These are phyloP conservation scores for Shiraia bambusicola DNA, from an alignment of 2,329 filamentous ascomycete genomes.

Conservation along the genomic window DNA sequence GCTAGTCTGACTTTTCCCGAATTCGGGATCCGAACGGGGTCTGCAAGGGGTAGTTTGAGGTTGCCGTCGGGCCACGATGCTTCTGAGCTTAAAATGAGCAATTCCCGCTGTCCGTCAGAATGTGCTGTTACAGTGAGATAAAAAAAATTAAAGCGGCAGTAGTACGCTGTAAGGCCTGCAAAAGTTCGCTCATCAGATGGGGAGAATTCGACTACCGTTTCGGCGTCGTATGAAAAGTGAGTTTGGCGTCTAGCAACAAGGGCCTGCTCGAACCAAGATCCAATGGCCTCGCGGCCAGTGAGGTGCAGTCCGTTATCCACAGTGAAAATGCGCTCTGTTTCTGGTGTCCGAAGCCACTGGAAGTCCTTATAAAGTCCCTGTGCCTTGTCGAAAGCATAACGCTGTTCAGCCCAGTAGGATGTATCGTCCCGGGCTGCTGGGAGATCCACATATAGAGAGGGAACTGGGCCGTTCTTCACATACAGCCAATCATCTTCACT, in stretches of 20 bases:
- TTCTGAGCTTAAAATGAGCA: slow-evolving; percentile 60
- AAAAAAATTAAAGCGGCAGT: slow-evolving; percentile 66
- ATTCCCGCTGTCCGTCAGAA: slow-evolving; percentile 58
- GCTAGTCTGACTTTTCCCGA: slow-evolving; percentile 58
- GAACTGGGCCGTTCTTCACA: slow-evolving; percentile 56
- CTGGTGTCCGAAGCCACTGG: slow-evolving; percentile 58
- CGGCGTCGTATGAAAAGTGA: slow-evolving; percentile 63
- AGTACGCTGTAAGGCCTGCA: slow-evolving; percentile 63
- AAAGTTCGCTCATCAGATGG: slow-evolving; percentile 62
- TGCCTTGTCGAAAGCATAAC: slow-evolving; percentile 50
- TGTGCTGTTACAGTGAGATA: slow-evolving; percentile 62
- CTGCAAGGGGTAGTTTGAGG: slow-evolving; percentile 48
- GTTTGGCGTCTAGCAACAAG: slow-evolving; percentile 59
- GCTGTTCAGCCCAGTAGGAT: slow-evolving; percentile 47
- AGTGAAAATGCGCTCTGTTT: slow-evolving; percentile 50
- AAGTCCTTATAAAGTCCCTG: slow-evolving; percentile 56
- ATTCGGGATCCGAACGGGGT: slow-evolving; percentile 54
- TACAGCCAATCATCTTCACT: slow-evolving; percentile 63
- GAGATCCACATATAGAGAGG: slow-evolving; percentile 46
- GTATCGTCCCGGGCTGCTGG: slow-evolving; percentile 32
- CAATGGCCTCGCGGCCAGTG: slow-evolving; percentile 55
- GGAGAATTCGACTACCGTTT: slow-evolving; percentile 56
- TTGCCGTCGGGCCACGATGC: slow-evolving; percentile 57
- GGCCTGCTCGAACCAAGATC: slow-evolving; percentile 52
- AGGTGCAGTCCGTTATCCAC: slow-evolving; percentile 53